Conservation (phyloP, 2,329 filamentous ascomycete species). For the Penicillium fuscoglaucum region DNA sequence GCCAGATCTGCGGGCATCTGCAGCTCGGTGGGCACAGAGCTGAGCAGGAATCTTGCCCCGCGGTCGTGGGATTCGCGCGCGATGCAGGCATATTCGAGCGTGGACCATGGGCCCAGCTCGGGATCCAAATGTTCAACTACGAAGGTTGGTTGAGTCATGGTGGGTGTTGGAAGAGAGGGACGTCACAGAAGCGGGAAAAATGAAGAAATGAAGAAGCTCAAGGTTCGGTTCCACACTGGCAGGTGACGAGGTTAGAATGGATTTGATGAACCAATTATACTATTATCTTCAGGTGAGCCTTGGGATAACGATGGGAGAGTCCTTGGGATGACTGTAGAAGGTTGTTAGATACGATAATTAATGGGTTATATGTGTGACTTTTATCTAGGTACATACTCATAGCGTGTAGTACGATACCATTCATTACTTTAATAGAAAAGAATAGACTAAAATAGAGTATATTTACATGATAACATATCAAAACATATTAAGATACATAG, state of each 20-base stretch:
- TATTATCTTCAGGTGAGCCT: background rate
- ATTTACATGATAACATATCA: background rate
- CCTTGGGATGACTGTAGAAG: background rate
- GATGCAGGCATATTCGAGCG: constrained; percentile 87
- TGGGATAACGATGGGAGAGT: background rate
- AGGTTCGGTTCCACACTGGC: constrained; percentile 8
- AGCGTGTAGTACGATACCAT: no score
- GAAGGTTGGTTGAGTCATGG: constrained; percentile 56
- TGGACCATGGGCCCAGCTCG: constrained; percentile 91
- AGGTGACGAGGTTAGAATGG: background rate
- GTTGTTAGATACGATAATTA: background rate
- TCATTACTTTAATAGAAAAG: no score
- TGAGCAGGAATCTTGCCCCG: constrained; percentile 73
- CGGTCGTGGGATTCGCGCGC: constrained; percentile 72
- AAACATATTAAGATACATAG: background rate
- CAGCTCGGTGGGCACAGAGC: constrained; percentile 71
- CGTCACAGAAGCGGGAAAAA: constrained; percentile 1
- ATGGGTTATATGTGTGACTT: background rate
- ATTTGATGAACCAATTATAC: background rate
- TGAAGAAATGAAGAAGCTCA: background rate
- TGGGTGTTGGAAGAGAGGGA: background rate
- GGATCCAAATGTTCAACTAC: constrained; percentile 96
- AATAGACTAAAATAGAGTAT: background rate
- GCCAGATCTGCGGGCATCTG: constrained; percentile 62
- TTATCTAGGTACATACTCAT: no score